Conservation (phyloP, 768 basidiomycete genomes). For the Leccinum ochraceum region DNA sequence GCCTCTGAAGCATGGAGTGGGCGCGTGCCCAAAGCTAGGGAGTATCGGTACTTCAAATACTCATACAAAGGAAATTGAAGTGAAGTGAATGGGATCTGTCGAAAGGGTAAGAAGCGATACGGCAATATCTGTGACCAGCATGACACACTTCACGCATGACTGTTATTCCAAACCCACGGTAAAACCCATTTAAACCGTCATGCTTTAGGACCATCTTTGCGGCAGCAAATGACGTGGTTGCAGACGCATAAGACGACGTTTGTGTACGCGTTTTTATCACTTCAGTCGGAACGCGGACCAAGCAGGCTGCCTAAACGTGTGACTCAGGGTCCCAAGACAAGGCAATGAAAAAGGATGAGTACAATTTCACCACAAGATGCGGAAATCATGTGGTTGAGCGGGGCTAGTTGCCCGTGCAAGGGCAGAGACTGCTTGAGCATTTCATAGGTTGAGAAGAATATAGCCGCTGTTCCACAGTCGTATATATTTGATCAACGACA, state of each 20-base stretch:
- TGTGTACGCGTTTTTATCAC: slow-evolving; percentile 94
- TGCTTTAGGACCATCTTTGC: slow-evolving; percentile 55
- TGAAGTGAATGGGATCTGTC: slow-evolving; percentile 93
- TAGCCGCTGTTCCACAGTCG: slow-evolving; percentile 62
- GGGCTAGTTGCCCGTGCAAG: slow-evolving; percentile 56
- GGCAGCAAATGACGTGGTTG: slow-evolving; percentile 62
- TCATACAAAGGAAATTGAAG: slow-evolving; percentile 97
- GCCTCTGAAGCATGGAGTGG: slow-evolving; percentile 71
- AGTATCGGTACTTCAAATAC: slow-evolving; percentile 69
- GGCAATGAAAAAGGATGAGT: slow-evolving; percentile 13
- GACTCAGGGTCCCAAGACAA: slow-evolving; percentile 14
- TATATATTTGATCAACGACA: background rate
- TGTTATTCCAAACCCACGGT: slow-evolving; percentile 84
- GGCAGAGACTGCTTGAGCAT: slow-evolving; percentile 78
- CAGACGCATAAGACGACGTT: slow-evolving; percentile 71
- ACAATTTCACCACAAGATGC: slow-evolving; percentile 64
- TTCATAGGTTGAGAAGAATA: slow-evolving; percentile 95
- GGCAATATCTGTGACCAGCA: background rate
- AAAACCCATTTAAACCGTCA: slow-evolving; percentile 79
- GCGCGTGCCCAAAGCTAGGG: slow-evolving; percentile 52
- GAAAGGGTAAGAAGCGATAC: slow-evolving; percentile 8
- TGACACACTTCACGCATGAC: slow-evolving; percentile 62
- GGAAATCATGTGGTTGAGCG: slow-evolving; percentile 63
- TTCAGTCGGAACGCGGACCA: slow-evolving; percentile 94
- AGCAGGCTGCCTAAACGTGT: slow-evolving; percentile 69